phyloP scores from a whole-genome alignment of 2,329 filamentous ascomycete species.

The Elsinoe fawcettii region DNA sequence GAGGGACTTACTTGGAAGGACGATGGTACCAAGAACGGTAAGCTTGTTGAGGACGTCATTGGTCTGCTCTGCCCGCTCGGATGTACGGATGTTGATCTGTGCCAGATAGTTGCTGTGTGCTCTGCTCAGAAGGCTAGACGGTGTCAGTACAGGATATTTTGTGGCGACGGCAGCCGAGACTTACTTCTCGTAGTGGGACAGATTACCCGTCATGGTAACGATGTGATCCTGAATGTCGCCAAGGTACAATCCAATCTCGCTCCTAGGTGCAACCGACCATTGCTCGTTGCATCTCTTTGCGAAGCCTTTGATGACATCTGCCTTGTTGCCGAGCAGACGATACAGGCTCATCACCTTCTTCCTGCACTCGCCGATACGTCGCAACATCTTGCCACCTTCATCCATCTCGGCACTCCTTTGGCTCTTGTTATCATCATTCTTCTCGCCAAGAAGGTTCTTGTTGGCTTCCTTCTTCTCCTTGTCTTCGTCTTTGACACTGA shows the following conservation, averaged over 20 bases:
- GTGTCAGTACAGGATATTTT: conserved; percentile 19
- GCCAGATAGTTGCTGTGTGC: conserved; percentile 97
- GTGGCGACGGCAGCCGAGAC: conserved; percentile 27
- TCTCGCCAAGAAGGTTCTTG: conserved; percentile 20
- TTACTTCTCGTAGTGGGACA: conserved; percentile 93
- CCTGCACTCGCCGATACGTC: conserved; percentile 83
- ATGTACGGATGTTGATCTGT: conserved; percentile 98
- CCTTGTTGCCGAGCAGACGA: conserved; percentile 87
- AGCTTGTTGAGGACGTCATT: conserved; percentile 90
- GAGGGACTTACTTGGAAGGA: conserved; percentile 57
- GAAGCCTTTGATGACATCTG: conserved; percentile 98
- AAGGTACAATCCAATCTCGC: conserved; percentile 93
- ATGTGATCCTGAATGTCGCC: conserved; percentile 99
- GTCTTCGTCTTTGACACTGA: conserved; percentile 31
- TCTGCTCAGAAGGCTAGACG: conserved; percentile 67
- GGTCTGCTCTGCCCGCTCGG: conserved; percentile 91
- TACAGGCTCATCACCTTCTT: conserved; percentile 98
- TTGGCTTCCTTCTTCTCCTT: conserved; percentile 18
- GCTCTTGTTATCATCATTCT: conserved; percentile 23
- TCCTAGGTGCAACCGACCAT: conserved; percentile 90
- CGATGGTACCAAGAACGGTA: conserved; percentile 92
- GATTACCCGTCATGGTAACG: conserved; percentile 94
- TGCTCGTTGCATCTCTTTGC: conserved; percentile 97
- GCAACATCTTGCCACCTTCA: conserved; percentile 70
- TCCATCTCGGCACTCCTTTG: conserved; percentile 32